A percentile compares a stretch with the other conserved stretches of the same genome.
phyloP scores from a whole-genome alignment of 805 yeast species.

The Saturnispora kantuleensis region DNA sequence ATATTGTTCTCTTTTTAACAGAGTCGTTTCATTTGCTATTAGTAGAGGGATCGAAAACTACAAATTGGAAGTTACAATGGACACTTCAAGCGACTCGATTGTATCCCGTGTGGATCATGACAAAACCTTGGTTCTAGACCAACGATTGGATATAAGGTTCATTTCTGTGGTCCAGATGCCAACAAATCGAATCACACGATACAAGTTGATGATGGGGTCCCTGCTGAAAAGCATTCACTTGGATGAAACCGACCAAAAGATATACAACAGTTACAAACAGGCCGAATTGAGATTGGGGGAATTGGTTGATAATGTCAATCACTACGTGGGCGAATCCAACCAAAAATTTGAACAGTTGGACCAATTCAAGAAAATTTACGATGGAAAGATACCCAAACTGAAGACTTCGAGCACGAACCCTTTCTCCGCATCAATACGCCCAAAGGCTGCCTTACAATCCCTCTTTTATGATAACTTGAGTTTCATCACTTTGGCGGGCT shows the following conservation, averaged over 20 bases:
- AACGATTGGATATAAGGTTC: slow-evolving; percentile 41
- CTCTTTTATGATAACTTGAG: slow-evolving; percentile 40
- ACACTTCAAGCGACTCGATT: slow-evolving; percentile 21
- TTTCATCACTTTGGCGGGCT: slow-evolving; percentile 33
- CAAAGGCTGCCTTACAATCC: slow-evolving; percentile 3
- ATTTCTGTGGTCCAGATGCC: slow-evolving; percentile 46
- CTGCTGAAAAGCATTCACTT: slow-evolving; percentile 22
- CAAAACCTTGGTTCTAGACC: slow-evolving; percentile 27
- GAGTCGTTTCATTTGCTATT: slow-evolving; percentile 17
- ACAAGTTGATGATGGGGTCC: slow-evolving; percentile 40
- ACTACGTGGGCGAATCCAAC: slow-evolving; percentile 15
- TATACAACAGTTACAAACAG: slow-evolving; percentile 19
- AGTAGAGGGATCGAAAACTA: slow-evolving; percentile 19
- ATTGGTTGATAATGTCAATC: slow-evolving; percentile 18
- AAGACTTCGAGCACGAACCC: background rate
- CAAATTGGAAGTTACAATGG: slow-evolving; percentile 14
- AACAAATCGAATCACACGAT: slow-evolving; percentile 38
- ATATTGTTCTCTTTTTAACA: slow-evolving; percentile 20
- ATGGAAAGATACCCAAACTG: background rate
- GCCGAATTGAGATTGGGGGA: slow-evolving; percentile 15
- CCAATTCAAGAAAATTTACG: slow-evolving; percentile 14
- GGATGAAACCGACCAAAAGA: slow-evolving; percentile 15
- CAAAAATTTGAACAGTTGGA: slow-evolving; percentile 14
- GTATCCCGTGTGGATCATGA: slow-evolving; percentile 14
- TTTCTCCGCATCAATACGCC: background rate